Evolutionary conservation across 2,329 filamentous ascomycete genomes (phyloP), one percentile per base, ranked within the genome.

Genomic region (Cladosporium austrohemisphaericum): DNA sequence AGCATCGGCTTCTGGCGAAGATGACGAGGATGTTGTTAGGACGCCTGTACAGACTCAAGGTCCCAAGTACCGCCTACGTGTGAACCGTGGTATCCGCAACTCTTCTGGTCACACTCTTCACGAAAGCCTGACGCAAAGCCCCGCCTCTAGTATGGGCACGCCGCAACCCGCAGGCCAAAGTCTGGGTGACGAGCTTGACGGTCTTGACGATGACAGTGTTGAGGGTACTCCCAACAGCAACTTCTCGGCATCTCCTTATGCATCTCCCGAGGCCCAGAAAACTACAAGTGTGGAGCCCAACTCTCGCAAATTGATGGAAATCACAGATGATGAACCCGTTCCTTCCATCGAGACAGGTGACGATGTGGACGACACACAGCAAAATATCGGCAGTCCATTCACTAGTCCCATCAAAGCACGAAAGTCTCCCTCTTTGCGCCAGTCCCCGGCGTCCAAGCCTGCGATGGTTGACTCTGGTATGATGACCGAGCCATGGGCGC

Each of bases 131-230:
- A 32, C 49, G 3, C 58, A 61, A 9, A 60, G 61, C 49, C 61
- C 62, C 13, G 47, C 56, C 18, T 62, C 59, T 10, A 61, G 58
- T 49, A 53, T 52, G 25, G 70, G 68, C 33, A 72, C 71, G 6
- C 68, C 71, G n/a, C 69, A 72, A 35, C 55, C 58, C 43, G 73
- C 73, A 55, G 78, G 81, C 13, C 88, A 95, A 72, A 97, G 86
- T 62, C 75, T 98, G 43, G 95, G 93, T 65, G 90, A 90, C 32
- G 93, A 98, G 68, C 78, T 98, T 33, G 88, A 86, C 46, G 88
- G 89, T 57, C 73, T 96, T 35, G 85, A 82, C 5, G 87, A 88
- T 54, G 87, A 88, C 54, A 86, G 88, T 52, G 84, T 71, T 49
- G 62, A 67, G 38, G 63, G 59, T 9, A 69, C 66, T 5, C 62